Evolutionary conservation across 257 asterid genomes (phyloP).

Genomic region (Solanum bukasovii): DNA sequence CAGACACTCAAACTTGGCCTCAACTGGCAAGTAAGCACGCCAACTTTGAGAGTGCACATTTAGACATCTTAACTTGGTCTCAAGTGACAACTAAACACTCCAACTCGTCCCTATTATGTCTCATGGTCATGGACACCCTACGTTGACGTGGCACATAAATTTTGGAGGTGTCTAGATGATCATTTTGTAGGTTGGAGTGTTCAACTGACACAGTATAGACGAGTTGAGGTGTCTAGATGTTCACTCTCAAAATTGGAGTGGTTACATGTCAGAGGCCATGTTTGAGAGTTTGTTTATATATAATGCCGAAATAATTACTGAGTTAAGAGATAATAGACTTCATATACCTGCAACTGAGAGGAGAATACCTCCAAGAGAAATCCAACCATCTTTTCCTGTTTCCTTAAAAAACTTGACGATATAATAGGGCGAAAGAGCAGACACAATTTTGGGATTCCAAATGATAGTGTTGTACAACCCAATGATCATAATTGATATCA

Average conservation of each 20-base stretch:
- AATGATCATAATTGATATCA: slow-evolving; percentile 21
- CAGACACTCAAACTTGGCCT: neutral
- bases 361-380: slow-evolving; percentile 30
- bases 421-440: slow-evolving; percentile 28
- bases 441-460: slow-evolving; percentile 21
- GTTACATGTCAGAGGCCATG: neutral
- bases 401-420: slow-evolving; percentile 17
- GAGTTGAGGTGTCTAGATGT: neutral
- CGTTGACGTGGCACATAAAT: neutral
- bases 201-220: neutral
- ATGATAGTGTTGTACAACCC: slow-evolving; percentile 20
- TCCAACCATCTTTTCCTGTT: slow-evolving; percentile 28
- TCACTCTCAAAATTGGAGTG: neutral
- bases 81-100: neutral
- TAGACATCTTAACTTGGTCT: neutral
- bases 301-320: neutral
- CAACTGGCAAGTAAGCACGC: neutral
- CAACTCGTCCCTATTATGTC: neutral
- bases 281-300: neutral
- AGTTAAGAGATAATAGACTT: neutral
- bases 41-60: neutral
- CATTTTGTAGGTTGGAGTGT: neutral
- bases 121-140: neutral
- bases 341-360: slow-evolving; percentile 32
- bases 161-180: neutral